Percentiles rank a stretch among this genome's conserved stretches.
Evolutionary conservation across 202 grass and related monocot species (phyloP).

Genomic region (Sporobolus alterniflorus): DNA sequence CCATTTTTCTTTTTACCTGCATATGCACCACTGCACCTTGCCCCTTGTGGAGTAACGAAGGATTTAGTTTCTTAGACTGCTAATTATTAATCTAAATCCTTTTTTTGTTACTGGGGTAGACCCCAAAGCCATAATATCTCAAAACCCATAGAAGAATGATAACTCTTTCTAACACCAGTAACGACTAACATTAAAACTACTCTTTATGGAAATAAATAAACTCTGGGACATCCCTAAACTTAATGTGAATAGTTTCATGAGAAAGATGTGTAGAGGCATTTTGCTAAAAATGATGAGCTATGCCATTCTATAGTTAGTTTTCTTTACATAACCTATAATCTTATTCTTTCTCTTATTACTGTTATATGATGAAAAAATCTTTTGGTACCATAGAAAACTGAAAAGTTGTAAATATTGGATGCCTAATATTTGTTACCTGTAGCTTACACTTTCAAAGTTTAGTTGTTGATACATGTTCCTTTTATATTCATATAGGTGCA

Average conservation of each 20-base stretch:
- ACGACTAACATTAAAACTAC: no score
- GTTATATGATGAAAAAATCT: background rate
- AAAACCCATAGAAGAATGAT: no score
- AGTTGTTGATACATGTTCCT: constrained; percentile 26
- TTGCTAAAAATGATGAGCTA: background rate
- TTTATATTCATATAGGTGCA: constrained; percentile 63
- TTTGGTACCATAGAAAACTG: background rate
- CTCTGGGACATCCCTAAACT: background rate
- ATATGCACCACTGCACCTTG: no score
- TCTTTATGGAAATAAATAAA: no score
- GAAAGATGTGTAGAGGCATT: background rate
- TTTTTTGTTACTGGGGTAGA: no score
- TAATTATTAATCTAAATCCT: no score
- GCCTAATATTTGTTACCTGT: background rate
- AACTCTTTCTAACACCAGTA: background rate
- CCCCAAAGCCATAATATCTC: no score
- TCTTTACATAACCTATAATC: background rate
- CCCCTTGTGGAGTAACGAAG: no score
- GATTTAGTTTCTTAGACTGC: no score
- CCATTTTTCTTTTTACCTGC: no score
- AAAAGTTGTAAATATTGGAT: background rate
- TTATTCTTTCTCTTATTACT: background rate
- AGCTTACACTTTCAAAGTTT: background rate
- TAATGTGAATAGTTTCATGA: background rate
- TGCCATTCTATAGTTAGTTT: background rate